A percentile compares a stretch with the other conserved stretches of the same genome.
Evolutionary conservation across 2,329 filamentous ascomycete species (phyloP).

Genomic region (Pezizomycotina sp.): DNA sequence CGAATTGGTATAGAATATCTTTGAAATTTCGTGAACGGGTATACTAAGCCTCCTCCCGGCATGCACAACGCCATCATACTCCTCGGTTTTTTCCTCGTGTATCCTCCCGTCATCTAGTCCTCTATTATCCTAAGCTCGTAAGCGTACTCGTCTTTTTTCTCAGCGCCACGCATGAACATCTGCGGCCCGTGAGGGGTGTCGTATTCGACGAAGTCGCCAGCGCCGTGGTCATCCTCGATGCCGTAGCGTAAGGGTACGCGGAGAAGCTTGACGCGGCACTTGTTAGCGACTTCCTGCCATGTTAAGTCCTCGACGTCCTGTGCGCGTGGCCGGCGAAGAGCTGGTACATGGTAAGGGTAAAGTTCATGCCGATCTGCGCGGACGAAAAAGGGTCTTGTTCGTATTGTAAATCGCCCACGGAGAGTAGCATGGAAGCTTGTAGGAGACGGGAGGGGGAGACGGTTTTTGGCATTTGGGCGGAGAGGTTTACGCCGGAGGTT

Average conservation of each 20-base stretch:
- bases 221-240: constrained; percentile 30
- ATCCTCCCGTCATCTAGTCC: constrained; percentile 58
- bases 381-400: constrained; percentile 44
- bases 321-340: constrained; percentile 59
- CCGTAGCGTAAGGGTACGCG: constrained; percentile 46
- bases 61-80: constrained; percentile 43
- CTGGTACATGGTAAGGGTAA: constrained; percentile 85
- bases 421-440: constrained; percentile 83
- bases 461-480: constrained; percentile 58
- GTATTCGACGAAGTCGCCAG: constrained; percentile 31
- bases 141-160: constrained; percentile 46
- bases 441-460: constrained; percentile 81
- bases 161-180: constrained; percentile 38
- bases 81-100: constrained; percentile 47
- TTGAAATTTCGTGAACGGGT: constrained; percentile 60
- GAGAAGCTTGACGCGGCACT: constrained; percentile 65
- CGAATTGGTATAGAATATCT: constrained; percentile 85
- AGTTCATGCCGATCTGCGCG: constrained; percentile 73
- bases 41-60: constrained; percentile 52
- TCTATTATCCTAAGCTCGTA: constrained; percentile 74
- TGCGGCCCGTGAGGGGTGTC: too few species aligned
- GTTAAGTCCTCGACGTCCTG: constrained; percentile 41
- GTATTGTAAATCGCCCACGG: constrained; percentile 72
- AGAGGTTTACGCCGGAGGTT: constrained; percentile 75
- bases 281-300: constrained; percentile 96